Conservation (phyloP, 129 eudicot species). For the Flaveria ramosissima region DNA sequence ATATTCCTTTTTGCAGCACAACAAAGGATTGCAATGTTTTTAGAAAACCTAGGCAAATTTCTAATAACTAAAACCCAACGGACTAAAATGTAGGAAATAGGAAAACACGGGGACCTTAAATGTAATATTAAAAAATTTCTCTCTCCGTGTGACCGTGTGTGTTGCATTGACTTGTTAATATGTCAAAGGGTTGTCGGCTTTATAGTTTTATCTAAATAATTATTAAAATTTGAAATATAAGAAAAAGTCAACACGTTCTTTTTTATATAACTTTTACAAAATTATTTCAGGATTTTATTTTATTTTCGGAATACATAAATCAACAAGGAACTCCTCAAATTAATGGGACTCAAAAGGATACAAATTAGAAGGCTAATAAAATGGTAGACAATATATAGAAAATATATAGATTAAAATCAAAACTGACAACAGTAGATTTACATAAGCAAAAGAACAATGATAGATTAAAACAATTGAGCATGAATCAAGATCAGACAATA, state of each 20-base stretch:
- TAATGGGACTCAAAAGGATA: background rate
- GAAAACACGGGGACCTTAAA: background rate
- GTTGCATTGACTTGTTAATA: conserved; percentile 53
- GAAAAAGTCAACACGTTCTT: conserved; percentile 39
- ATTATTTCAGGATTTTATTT: background rate
- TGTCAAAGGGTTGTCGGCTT: conserved; percentile 55
- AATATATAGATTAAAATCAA: too few species aligned
- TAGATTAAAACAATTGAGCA: too few species aligned
- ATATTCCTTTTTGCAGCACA: background rate
- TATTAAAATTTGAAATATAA: background rate
- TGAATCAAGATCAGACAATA: too few species aligned
- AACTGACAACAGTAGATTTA: too few species aligned
- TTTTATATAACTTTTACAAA: conserved; percentile 7
- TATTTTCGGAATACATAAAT: background rate
- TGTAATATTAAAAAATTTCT: conserved; percentile 15
- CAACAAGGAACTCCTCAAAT: background rate
- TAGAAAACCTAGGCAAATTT: background rate
- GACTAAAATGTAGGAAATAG: conserved; percentile 11
- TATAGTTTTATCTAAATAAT: background rate
- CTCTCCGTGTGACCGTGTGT: conserved; percentile 1
- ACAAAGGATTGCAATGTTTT: background rate
- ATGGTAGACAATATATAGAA: too few species aligned
- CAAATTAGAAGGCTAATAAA: too few species aligned
- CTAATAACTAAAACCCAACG: background rate
- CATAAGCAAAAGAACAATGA: too few species aligned